Evolutionary conservation across 2,329 filamentous ascomycete genomes (phyloP).

Genomic region (Fusarium sp.): DNA sequence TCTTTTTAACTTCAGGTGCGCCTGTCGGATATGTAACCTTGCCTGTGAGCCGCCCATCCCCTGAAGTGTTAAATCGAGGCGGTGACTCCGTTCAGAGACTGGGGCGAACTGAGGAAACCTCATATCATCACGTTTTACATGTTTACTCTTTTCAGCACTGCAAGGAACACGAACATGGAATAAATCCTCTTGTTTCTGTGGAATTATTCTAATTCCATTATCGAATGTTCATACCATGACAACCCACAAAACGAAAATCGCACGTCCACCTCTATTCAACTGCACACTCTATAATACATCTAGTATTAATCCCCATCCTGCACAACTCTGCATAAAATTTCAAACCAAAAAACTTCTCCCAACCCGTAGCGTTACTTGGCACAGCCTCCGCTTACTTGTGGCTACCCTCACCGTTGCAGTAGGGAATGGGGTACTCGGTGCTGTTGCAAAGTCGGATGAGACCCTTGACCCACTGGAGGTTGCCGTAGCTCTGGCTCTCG

Average conservation of each 20-base stretch:
- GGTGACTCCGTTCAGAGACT: background rate
- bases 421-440: constrained; percentile 34
- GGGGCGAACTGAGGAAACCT: too few relatives aligned
- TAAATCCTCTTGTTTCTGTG: background rate
- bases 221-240: background rate
- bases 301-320: background rate
- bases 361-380: background rate
- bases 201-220: background rate
- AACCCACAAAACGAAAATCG: background rate
- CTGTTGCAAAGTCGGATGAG: constrained; percentile 37
- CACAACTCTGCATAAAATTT: background rate
- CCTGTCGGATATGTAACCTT: background rate
- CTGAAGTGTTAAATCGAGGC: background rate
- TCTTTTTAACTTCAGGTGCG: background rate
- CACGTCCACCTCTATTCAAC: background rate
- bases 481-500: constrained; percentile 25
- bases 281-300: background rate
- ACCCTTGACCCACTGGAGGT: constrained; percentile 39
- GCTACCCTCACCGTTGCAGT: constrained; percentile 31
- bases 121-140: background rate
- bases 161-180: background rate
- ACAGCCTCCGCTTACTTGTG: constrained; percentile 17
- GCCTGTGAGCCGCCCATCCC: too few relatives aligned
- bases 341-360: background rate
- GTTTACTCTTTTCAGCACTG: background rate